phyloP scores from a whole-genome alignment of 1,284 basidiomycete species.

The Boletellus deceptivus region DNA sequence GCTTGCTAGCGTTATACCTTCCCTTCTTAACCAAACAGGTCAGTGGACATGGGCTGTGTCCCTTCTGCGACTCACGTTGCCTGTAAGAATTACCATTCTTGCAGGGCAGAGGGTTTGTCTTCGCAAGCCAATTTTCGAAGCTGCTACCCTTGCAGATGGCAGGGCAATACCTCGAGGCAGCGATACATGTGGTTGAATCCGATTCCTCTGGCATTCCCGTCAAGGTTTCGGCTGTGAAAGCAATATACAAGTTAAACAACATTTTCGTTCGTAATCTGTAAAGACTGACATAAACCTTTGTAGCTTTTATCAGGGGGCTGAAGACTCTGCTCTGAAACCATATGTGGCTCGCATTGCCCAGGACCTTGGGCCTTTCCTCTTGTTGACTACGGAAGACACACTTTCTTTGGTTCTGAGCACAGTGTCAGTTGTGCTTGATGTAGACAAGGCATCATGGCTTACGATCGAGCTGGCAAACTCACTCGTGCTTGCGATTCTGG shows the following conservation, averaged over 20 bases:
- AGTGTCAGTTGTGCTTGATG: constrained; percentile 71
- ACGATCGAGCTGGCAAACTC: constrained; percentile 61
- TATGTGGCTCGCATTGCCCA: constrained; percentile 77
- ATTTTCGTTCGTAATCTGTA: neutral
- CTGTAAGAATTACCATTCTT: constrained; percentile 79
- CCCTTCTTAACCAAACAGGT: constrained; percentile 68
- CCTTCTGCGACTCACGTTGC: constrained; percentile 1
- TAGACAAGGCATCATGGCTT: constrained; percentile 72
- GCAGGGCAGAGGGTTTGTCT: constrained; percentile 92
- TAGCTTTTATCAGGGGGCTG: constrained; percentile 67
- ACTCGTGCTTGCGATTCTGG: constrained; percentile 63
- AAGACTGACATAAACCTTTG: constrained; percentile 7
- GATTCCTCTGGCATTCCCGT: constrained; percentile 73
- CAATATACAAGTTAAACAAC: constrained; percentile 75
- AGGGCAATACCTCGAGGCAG: constrained; percentile 83
- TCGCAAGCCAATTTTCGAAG: constrained; percentile 86
- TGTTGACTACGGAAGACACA: constrained; percentile 82
- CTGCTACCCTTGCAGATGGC: constrained; percentile 70
- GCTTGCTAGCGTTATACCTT: constrained; percentile 78
- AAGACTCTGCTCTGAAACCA: constrained; percentile 55
- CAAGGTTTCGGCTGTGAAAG: constrained; percentile 92
- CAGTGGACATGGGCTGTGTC: constrained; percentile 17
- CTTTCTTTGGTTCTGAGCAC: constrained; percentile 90
- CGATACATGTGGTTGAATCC: constrained; percentile 82
- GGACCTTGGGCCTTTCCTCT: constrained; percentile 81